A percentile compares a stretch with the other conserved stretches of the same genome.
Conservation (phyloP, 139 green algal genomes). For the Deuterostichococcus epilithicus region DNA sequence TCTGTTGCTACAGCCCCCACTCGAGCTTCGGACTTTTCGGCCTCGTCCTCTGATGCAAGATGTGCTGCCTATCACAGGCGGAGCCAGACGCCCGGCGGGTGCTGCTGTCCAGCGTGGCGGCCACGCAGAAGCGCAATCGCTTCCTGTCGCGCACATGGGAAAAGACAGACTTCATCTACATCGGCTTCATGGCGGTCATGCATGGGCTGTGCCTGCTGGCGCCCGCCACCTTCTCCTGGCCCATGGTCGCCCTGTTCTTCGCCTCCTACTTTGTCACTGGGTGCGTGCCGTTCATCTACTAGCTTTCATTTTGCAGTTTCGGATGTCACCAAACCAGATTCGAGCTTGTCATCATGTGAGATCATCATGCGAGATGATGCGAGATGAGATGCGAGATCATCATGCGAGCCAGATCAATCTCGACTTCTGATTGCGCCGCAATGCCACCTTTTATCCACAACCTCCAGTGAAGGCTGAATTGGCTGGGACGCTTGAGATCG, state of each 20-base stretch:
- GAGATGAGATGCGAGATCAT: no score
- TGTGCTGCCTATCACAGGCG: neutral
- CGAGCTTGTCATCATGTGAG: no score
- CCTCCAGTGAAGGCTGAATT: neutral
- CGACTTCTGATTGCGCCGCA: no score
- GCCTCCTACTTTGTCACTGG: constrained; percentile 91
- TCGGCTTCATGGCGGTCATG: constrained; percentile 72
- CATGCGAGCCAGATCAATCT: no score
- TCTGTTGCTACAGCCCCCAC: no score
- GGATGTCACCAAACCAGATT: no score
- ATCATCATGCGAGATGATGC: no score
- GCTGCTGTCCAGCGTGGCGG: constrained; percentile 58
- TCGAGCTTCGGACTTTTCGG: no score
- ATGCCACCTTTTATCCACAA: no score
- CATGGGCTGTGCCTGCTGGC: constrained; percentile 70
- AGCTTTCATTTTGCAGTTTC: neutral
- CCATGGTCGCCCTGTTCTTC: constrained; percentile 77
- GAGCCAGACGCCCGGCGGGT: constrained; percentile 54
- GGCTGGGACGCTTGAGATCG: no score
- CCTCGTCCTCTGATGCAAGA: no score
- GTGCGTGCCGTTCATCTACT: neutral
- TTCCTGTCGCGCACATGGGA: constrained; percentile 64
- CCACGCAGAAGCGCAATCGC: constrained; percentile 35
- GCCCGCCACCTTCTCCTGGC: constrained; percentile 76
- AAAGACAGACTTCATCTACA: constrained; percentile 69